phyloP scores from a whole-genome alignment of 805 yeast genomes.

The Metschnikowia colocasiae region DNA sequence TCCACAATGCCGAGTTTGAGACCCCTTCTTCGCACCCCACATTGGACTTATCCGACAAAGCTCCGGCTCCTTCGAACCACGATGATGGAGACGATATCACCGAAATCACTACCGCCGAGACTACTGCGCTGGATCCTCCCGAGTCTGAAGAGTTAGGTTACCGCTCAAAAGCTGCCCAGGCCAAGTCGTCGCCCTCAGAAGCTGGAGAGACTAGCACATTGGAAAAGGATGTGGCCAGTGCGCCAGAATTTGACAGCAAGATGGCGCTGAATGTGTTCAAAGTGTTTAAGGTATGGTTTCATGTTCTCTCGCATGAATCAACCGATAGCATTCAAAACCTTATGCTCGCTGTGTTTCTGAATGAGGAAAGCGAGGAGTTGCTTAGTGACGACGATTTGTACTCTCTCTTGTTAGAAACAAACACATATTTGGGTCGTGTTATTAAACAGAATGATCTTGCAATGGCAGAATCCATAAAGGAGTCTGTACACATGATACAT shows the following conservation, averaged over 20 bases:
- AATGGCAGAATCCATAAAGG: conserved; percentile 22
- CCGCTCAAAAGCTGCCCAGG: not conserved
- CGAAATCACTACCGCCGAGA: not conserved
- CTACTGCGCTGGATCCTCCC: not conserved
- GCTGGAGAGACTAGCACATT: not conserved
- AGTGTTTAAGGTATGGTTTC: conserved; percentile 24
- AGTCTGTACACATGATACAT: conserved; percentile 23
- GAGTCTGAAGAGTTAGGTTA: not conserved
- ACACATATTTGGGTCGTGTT: conserved; percentile 18
- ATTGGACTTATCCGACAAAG: too few relatives aligned
- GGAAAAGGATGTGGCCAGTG: not conserved
- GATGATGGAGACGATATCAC: conserved; percentile 22
- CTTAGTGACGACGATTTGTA: conserved; percentile 17
- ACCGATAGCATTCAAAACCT: conserved; percentile 10
- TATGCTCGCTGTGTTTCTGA: conserved; percentile 18
- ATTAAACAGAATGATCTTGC: conserved; percentile 13
- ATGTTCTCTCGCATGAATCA: conserved; percentile 12
- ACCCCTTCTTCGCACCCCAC: not conserved
- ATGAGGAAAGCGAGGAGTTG: conserved; percentile 15
- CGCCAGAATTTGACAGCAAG: not conserved
- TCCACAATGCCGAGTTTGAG: conserved; percentile 3
- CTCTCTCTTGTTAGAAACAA: conserved; percentile 17
- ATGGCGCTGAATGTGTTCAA: conserved; percentile 17
- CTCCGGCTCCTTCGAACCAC: conserved; percentile 6
- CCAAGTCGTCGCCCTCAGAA: not conserved